Percentiles rank a stretch among this genome's conserved stretches.
phyloP scores from a whole-genome alignment of 2,329 filamentous ascomycete species.

The Cladobotryum protrusum region DNA sequence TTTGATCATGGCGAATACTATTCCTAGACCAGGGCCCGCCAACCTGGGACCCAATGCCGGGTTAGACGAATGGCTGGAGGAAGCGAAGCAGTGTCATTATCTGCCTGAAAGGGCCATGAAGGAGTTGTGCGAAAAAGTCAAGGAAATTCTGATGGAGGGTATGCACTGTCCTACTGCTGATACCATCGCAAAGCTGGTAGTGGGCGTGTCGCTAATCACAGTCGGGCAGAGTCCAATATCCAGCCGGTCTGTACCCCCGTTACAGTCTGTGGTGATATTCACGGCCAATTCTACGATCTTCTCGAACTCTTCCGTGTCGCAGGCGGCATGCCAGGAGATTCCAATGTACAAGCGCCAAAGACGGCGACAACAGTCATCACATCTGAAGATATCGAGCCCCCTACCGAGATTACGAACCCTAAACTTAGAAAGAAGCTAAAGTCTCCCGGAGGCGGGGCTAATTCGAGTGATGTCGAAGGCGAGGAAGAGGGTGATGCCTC shows the following conservation, averaged over 20 bases:
- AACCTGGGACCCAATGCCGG: slow-evolving; percentile 77
- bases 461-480: slow-evolving; percentile 47
- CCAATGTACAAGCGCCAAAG: slow-evolving; percentile 60
- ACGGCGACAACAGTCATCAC: slow-evolving; percentile 70
- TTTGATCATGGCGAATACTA: slow-evolving; percentile 34
- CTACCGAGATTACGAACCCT: slow-evolving; percentile 79
- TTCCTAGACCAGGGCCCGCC: slow-evolving; percentile 88
- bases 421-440: slow-evolving; percentile 82
- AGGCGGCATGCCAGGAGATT: slow-evolving; percentile 90
- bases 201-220: neutral
- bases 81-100: slow-evolving; percentile 96
- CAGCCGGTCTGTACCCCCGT: slow-evolving; percentile 96
- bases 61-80: slow-evolving; percentile 92
- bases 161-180: slow-evolving; percentile 14
- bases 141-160: slow-evolving; percentile 99
- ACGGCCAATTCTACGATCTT: slow-evolving; percentile 97
- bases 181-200: neutral
- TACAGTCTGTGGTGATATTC: slow-evolving; percentile 95
- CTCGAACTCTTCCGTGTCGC: slow-evolving; percentile 95
- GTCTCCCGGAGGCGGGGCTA: slow-evolving; percentile 25
- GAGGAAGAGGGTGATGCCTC: slow-evolving; percentile 37
- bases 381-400: slow-evolving; percentile 87
- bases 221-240: slow-evolving; percentile 79
- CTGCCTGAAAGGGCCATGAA: slow-evolving; percentile 97
- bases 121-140: slow-evolving; percentile 96